phyloP scores from a whole-genome alignment of 208 protist species.

The Leishmania arabica region DNA sequence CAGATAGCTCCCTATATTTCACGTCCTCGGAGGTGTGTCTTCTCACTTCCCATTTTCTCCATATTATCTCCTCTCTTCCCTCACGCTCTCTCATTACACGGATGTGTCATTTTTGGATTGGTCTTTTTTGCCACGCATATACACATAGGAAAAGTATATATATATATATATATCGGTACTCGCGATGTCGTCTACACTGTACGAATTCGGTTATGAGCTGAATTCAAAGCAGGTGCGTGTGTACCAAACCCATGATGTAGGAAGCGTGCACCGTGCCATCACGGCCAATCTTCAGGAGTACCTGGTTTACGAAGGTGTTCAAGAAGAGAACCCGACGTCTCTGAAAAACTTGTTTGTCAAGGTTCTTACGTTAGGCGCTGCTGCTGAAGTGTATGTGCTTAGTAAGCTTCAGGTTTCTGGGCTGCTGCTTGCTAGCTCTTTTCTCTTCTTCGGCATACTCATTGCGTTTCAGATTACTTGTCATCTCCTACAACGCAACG shows the following conservation, averaged over 20 bases:
- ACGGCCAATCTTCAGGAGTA: conserved; percentile 60
- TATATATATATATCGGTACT: not conserved
- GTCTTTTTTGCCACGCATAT: not conserved
- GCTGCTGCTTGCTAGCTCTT: not conserved
- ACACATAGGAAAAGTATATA: not conserved
- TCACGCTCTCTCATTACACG: not conserved
- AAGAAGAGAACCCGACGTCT: conserved; percentile 34
- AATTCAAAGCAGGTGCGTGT: conserved; percentile 60
- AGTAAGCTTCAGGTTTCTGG: conserved; percentile 13
- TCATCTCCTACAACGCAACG: conserved; percentile 17
- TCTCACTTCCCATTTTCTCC: not conserved
- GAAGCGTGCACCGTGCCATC: conserved; percentile 43
- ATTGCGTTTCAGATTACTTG: conserved; percentile 20
- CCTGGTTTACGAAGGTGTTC: conserved; percentile 38
- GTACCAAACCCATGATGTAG: conserved; percentile 51
- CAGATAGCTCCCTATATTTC: not conserved
- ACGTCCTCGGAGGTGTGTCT: not conserved
- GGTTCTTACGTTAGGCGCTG: conserved; percentile 10
- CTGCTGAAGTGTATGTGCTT: conserved; percentile 15
- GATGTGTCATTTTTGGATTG: not conserved
- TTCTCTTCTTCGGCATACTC: conserved; percentile 18
- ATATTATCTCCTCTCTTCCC: not conserved
- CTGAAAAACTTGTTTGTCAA: conserved; percentile 26
- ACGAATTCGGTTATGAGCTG: conserved; percentile 75
- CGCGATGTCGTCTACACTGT: conserved; percentile 18